Percentiles rank a stretch among this genome's conserved stretches.
phyloP scores from a whole-genome alignment of 352 stramenopile genomes.

The Sclerospora graminicola region DNA sequence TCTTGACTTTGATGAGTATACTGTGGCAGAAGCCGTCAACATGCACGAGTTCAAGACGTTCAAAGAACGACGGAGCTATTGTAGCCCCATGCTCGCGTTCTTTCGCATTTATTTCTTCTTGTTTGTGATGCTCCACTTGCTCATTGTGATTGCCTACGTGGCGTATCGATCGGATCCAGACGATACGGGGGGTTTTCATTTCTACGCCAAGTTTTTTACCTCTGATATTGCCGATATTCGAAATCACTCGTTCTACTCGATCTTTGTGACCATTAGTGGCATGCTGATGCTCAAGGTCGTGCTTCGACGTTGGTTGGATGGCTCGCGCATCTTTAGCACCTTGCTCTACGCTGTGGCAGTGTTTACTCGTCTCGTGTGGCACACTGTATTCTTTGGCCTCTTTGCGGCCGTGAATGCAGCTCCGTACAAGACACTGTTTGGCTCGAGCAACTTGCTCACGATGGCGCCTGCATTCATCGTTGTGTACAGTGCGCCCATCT shows the following conservation, averaged over 20 bases:
- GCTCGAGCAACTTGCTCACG: slow-evolving; percentile 47
- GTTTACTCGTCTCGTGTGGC: slow-evolving; percentile 67
- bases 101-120: slow-evolving; percentile 86
- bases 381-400: slow-evolving; percentile 68
- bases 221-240: slow-evolving; percentile 53
- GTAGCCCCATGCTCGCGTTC: slow-evolving; percentile 73
- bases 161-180: slow-evolving; percentile 56
- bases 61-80: slow-evolving; percentile 73
- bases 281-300: slow-evolving; percentile 60
- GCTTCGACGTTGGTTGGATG: slow-evolving; percentile 77
- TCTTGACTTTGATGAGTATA: slow-evolving; percentile 75
- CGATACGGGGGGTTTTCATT: slow-evolving; percentile 37
- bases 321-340: slow-evolving; percentile 55
- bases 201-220: slow-evolving; percentile 71
- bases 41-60: slow-evolving; percentile 74
- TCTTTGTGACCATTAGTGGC: slow-evolving; percentile 56
- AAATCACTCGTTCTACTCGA: slow-evolving; percentile 64
- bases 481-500: slow-evolving; percentile 52
- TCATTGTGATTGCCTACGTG: slow-evolving; percentile 76
- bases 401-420: slow-evolving; percentile 60
- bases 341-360: slow-evolving; percentile 48
- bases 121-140: slow-evolving; percentile 67
- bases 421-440: slow-evolving; percentile 53
- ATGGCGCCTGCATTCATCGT: slow-evolving; percentile 41
- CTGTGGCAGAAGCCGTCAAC: slow-evolving; percentile 60